phyloP scores from a whole-genome alignment of 2,329 filamentous ascomycete genomes.

The Podosphaera xanthii region DNA sequence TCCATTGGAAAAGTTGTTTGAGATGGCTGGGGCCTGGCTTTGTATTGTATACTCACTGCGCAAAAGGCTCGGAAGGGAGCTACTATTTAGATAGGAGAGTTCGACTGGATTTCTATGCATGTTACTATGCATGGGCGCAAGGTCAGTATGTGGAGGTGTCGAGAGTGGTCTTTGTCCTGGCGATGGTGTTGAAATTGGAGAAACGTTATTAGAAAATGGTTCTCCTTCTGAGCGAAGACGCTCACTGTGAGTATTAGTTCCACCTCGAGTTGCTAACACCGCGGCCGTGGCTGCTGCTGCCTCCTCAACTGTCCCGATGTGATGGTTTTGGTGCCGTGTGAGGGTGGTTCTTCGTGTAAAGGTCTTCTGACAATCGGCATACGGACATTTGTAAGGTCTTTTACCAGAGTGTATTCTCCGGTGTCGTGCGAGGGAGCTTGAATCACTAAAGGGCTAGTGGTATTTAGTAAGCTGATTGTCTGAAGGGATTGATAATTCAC shows the following conservation, averaged over 20 bases:
- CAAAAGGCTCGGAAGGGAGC: conserved; percentile 62
- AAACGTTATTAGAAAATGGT: conserved; percentile 46
- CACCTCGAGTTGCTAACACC: conserved; percentile 37
- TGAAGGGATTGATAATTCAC: conserved; percentile 3
- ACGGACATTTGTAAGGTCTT: conserved; percentile 91
- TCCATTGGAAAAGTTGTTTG: conserved; percentile 31
- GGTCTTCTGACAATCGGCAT: conserved; percentile 93
- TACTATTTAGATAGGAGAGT: conserved; percentile 56
- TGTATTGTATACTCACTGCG: conserved; percentile 32
- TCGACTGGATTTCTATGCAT: conserved; percentile 31
- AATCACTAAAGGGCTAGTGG: conserved; percentile 76
- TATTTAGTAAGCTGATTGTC: conserved; percentile 8
- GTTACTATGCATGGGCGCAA: conserved; percentile 44
- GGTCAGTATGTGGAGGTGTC: conserved; percentile 56
- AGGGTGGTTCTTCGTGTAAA: conserved; percentile 90
- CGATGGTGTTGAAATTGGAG: conserved; percentile 59
- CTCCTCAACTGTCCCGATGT: conserved; percentile 86
- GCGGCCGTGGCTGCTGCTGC: conserved; percentile 74
- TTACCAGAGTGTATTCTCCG: conserved; percentile 89
- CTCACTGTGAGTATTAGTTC: conserved; percentile 18
- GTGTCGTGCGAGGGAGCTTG: conserved; percentile 79
- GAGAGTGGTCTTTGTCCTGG: conserved; percentile 60
- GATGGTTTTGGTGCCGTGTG: conserved; percentile 86
- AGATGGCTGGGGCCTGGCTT: conserved; percentile 36
- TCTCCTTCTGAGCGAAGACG: conserved; percentile 46